A percentile compares a stretch with the other conserved stretches of the same genome.
These are phyloP conservation scores for Vaccinium corymbosum DNA, from an alignment of 148 eudicot species.

Conservation along the genomic window DNA sequence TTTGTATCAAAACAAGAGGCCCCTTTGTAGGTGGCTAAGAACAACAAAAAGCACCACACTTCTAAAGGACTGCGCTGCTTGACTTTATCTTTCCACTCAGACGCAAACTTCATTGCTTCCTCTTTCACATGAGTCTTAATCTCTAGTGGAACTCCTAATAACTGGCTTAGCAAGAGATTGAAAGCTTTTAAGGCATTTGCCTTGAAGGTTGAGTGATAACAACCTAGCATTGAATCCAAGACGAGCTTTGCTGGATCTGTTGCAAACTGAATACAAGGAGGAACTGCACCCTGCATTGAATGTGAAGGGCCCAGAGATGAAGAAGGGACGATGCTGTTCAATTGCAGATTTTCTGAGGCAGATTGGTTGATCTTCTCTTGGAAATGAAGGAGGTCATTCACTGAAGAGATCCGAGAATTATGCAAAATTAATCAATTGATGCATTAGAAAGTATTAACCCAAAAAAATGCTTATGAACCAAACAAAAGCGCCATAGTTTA, in stretches of 20 bases:
- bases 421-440: not conserved
- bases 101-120: conserved; percentile 18
- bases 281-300: conserved; percentile 11
- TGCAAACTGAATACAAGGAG: conserved; percentile 28
- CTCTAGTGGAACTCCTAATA: conserved; percentile 25
- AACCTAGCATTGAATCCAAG: conserved; percentile 32
- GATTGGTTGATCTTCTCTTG: conserved; percentile 1
- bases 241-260: conserved; percentile 43
- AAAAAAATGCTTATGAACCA: not conserved
- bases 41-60: conserved; percentile 15
- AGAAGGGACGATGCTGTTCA: not conserved
- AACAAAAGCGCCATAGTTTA: not conserved
- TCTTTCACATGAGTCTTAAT: conserved; percentile 17
- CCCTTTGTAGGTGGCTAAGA: conserved; percentile 20
- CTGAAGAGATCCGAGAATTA: not conserved
- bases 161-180: conserved; percentile 19
- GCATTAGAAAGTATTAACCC: not conserved
- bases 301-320: not conserved
- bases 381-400: not conserved
- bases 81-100: conserved; percentile 21
- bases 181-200: conserved; percentile 10
- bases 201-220: conserved; percentile 8
- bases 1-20: conserved; percentile 8
- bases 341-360: conserved; percentile 1
- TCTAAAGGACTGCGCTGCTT: not conserved